Conservation (phyloP, 768 basidiomycete genomes). For the Dacryopinax spathularia region DNA sequence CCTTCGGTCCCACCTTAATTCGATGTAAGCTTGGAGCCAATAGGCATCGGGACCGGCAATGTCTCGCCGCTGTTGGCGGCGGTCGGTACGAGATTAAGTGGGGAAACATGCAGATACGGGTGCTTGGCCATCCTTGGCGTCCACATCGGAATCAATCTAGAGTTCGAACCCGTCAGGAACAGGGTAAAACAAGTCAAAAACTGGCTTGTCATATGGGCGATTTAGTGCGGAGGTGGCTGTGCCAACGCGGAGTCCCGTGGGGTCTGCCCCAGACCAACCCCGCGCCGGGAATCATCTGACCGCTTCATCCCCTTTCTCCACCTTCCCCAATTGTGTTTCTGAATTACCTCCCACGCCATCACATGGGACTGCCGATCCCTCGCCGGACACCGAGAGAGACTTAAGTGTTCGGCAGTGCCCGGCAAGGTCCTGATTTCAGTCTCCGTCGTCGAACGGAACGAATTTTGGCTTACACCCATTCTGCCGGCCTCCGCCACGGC, state of each 20-base stretch:
- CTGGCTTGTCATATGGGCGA: not conserved
- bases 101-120: not conserved
- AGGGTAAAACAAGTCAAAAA: not conserved
- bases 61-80: not conserved
- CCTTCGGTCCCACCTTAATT: conserved; percentile 2
- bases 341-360: not conserved
- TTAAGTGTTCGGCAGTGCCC: not conserved
- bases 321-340: not conserved
- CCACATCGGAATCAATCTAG: conserved; percentile 1
- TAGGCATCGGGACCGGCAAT: not conserved
- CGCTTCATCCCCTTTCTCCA: not conserved
- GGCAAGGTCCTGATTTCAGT: not conserved
- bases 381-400: not conserved
- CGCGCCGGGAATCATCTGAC: not conserved
- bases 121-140: not conserved
- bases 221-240: not conserved
- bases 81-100: not conserved
- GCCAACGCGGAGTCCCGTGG: not conserved
- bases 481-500: not conserved
- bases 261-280: conserved; percentile 3
- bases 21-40: conserved; percentile 3
- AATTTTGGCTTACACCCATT: not conserved
- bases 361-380: not conserved
- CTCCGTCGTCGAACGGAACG: not conserved
- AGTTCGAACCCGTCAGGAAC: not conserved